These are phyloP conservation scores for Thalassiosira ordinaria DNA, from an alignment of 352 stramenopile species.

Conservation along the genomic window DNA sequence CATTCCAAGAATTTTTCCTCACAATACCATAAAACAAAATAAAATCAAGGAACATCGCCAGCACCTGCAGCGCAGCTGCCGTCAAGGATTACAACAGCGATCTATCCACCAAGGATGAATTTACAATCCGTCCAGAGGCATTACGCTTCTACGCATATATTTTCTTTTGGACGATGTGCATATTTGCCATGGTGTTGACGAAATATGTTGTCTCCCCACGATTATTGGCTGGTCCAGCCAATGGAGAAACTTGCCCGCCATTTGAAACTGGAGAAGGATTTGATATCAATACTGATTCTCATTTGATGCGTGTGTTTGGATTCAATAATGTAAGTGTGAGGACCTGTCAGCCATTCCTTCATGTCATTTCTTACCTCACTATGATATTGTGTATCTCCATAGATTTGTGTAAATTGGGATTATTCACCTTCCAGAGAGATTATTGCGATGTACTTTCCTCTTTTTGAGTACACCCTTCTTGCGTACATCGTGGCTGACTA, in stretches of 20 bases:
- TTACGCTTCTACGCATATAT: too few species aligned
- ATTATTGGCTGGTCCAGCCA: not conserved
- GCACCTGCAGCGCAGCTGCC: too few species aligned
- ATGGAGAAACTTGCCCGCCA: not conserved
- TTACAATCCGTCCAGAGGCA: too few species aligned
- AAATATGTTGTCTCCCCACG: not conserved
- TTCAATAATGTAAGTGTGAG: too few species aligned
- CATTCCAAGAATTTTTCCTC: too few species aligned
- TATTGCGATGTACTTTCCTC: constrained; percentile 15
- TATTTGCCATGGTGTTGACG: not conserved
- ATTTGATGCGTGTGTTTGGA: not conserved
- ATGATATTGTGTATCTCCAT: too few species aligned
- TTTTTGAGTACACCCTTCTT: constrained; percentile 32
- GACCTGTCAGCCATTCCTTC: too few species aligned
- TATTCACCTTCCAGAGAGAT: constrained; percentile 20
- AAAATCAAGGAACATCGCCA: too few species aligned
- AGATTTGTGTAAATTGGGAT: constrained; percentile 13
- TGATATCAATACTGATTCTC: not conserved
- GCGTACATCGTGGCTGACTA: constrained; percentile 11
- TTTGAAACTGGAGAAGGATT: not conserved
- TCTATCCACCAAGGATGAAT: too few species aligned
- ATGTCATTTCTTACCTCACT: too few species aligned
- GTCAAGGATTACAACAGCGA: too few species aligned
- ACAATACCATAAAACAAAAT: too few species aligned
- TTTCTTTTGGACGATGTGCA: not conserved